Evolutionary conservation across 768 basidiomycete species (phyloP).

Genomic region (Pseudohyphozyma bogoriensis): DNA sequence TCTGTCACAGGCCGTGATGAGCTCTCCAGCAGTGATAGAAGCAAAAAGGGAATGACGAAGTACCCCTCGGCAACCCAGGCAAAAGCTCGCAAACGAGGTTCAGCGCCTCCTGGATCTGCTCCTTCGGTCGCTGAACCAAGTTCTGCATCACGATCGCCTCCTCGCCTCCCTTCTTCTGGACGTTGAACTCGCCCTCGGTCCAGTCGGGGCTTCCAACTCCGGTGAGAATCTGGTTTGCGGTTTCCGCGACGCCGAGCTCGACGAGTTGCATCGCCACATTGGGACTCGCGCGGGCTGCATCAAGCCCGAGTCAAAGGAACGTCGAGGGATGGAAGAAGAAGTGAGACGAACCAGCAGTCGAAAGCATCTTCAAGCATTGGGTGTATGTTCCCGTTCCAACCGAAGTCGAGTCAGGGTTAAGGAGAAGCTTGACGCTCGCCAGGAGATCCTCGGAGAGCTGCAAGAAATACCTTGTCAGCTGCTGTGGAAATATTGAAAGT

Average conservation of each 20-base stretch:
- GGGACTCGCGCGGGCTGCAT: constrained; percentile 73
- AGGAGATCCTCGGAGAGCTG: constrained; percentile 59
- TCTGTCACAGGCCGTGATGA: constrained; percentile 45
- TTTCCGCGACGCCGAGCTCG: constrained; percentile 86
- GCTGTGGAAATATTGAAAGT: too few species aligned
- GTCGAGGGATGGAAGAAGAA: too few species aligned
- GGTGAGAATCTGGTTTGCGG: constrained; percentile 86
- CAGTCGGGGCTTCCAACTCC: constrained; percentile 73
- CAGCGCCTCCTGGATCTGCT: constrained; percentile 89
- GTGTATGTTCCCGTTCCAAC: constrained; percentile 49
- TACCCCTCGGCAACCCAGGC: constrained; percentile 86
- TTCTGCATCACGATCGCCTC: constrained; percentile 99
- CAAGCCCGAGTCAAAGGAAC: too few species aligned
- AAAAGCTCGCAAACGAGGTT: constrained; percentile 81
- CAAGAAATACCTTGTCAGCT: too few species aligned
- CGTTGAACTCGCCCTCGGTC: constrained; percentile 17
- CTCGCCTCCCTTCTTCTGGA: constrained; percentile 47
- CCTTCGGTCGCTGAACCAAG: constrained; percentile 88
- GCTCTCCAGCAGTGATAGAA: not conserved
- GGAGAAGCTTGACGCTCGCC: constrained; percentile 22
- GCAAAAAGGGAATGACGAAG: constrained; percentile 16
- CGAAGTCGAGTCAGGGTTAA: constrained; percentile 28
- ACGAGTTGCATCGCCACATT: constrained; percentile 75
- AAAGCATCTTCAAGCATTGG: constrained; percentile 70
- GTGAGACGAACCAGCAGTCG: too few species aligned